Percentiles rank a stretch among this genome's conserved stretches.
These are phyloP conservation scores for Saccharomycopsis sp. DNA, from an alignment of 805 yeast species.

Conservation along the genomic window DNA sequence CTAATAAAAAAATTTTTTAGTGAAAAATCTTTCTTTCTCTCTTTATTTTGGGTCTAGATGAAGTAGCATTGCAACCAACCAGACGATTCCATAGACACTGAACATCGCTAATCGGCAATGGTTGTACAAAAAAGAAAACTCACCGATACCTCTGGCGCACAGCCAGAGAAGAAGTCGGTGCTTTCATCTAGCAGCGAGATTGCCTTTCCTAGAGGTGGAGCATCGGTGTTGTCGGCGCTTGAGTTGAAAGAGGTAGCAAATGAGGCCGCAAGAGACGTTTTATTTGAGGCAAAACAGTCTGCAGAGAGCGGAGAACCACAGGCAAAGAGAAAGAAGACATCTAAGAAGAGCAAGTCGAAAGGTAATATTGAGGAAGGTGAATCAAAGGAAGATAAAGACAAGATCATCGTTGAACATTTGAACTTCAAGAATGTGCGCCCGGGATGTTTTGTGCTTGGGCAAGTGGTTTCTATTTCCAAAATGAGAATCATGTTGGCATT, in stretches of 20 bases:
- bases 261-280: constrained; percentile 84
- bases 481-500: constrained; percentile 63
- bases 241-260: constrained; percentile 90
- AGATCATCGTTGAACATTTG: constrained; percentile 55
- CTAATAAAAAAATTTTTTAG: neutral
- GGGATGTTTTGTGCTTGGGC: constrained; percentile 76
- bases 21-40: neutral
- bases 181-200: constrained; percentile 33
- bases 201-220: constrained; percentile 93
- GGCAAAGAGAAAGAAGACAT: constrained; percentile 27
- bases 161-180: constrained; percentile 24
- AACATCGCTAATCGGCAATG: neutral
- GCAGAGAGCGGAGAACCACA: constrained; percentile 14
- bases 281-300: constrained; percentile 42
- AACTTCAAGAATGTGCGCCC: constrained; percentile 55
- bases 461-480: constrained; percentile 52
- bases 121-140: constrained; percentile 11
- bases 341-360: constrained; percentile 21
- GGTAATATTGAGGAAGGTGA: constrained; percentile 27
- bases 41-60: neutral
- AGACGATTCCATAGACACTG: neutral
- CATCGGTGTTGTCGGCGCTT: constrained; percentile 74
- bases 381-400: constrained; percentile 29
- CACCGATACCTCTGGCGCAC: constrained; percentile 1
- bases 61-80: neutral